A percentile compares a stretch with the other conserved stretches of the same genome.
Conservation (phyloP, 2,329 filamentous ascomycete genomes). For the Aureobasidium uvarum region DNA sequence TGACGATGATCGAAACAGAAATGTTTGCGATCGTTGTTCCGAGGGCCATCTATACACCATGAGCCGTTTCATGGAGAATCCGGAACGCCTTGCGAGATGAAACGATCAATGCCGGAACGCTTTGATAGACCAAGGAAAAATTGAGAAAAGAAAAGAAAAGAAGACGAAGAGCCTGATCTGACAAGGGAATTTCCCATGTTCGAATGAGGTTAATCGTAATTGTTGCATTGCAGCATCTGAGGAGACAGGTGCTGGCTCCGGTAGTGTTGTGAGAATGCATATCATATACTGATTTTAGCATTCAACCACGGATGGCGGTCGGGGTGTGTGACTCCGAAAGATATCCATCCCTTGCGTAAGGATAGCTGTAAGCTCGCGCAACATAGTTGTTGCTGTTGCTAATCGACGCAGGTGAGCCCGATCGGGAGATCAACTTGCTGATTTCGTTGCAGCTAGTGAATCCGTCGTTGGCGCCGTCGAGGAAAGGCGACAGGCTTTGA, state of each 20-base stretch:
- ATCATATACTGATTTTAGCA: neutral
- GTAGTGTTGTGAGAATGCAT: constrained; percentile 1
- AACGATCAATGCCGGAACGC: constrained; percentile 24
- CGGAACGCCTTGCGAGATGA: constrained; percentile 24
- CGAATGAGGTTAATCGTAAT: constrained; percentile 7
- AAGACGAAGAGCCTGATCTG: constrained; percentile 1
- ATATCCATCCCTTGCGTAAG: constrained; percentile 39
- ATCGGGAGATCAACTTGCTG: constrained; percentile 31
- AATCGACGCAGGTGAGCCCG: constrained; percentile 37
- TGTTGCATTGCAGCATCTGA: neutral
- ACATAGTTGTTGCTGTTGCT: constrained; percentile 33
- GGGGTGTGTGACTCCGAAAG: constrained; percentile 38
- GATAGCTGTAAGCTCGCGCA: constrained; percentile 37
- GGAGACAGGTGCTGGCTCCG: constrained; percentile 7
- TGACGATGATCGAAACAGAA: neutral
- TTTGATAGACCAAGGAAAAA: constrained; percentile 24
- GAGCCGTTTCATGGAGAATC: constrained; percentile 12
- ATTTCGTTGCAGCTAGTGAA: constrained; percentile 32
- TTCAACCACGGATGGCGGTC: constrained; percentile 40
- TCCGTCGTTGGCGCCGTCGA: constrained; percentile 35
- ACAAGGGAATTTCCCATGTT: constrained; percentile 1
- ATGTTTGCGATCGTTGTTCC: neutral
- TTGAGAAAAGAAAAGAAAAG: neutral
- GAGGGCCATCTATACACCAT: constrained; percentile 22
- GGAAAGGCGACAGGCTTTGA: constrained; percentile 30